Evolutionary conservation across 176 grass and related monocot genomes (phyloP).

Genomic region (Eleusine coracana): DNA sequence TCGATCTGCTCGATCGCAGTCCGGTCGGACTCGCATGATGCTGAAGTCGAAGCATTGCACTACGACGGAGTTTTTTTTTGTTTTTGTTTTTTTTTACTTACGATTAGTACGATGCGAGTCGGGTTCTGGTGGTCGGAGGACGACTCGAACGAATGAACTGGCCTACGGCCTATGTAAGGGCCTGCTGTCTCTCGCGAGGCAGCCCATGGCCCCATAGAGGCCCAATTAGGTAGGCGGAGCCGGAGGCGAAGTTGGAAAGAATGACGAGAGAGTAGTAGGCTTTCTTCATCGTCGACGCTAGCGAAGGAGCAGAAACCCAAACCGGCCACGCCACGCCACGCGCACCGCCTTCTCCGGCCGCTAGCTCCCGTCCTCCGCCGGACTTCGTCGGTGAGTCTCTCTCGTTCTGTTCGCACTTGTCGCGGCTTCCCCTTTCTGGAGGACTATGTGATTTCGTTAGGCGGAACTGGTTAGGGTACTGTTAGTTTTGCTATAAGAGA

Average conservation of each 20-base stretch:
- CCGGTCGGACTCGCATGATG: slow-evolving; percentile 13
- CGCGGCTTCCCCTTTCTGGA: not conserved
- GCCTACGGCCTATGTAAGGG: not conserved
- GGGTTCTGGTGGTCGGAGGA: not conserved
- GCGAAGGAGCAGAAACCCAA: not conserved
- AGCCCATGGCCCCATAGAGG: not conserved
- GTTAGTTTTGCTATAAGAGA: not conserved
- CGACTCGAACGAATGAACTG: not conserved
- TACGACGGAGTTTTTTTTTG: not conserved
- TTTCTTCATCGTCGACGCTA: not conserved
- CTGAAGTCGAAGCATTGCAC: not conserved
- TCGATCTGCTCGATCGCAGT: slow-evolving; percentile 1
- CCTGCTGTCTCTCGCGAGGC: not conserved
- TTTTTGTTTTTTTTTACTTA: too few species aligned
- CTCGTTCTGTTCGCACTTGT: not conserved
- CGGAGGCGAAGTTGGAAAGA: not conserved
- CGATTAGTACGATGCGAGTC: too few species aligned
- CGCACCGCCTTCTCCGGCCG: not conserved
- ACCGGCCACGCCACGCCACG: not conserved
- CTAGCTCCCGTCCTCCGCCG: not conserved
- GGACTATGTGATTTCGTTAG: not conserved
- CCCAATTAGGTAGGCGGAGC: not conserved
- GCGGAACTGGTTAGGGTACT: not conserved
- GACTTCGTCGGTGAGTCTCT: slow-evolving; percentile 6
- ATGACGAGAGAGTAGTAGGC: not conserved